phyloP scores from a whole-genome alignment of 495 filamentous ascomycete genomes.

The Oleoguttula mirabilis region DNA sequence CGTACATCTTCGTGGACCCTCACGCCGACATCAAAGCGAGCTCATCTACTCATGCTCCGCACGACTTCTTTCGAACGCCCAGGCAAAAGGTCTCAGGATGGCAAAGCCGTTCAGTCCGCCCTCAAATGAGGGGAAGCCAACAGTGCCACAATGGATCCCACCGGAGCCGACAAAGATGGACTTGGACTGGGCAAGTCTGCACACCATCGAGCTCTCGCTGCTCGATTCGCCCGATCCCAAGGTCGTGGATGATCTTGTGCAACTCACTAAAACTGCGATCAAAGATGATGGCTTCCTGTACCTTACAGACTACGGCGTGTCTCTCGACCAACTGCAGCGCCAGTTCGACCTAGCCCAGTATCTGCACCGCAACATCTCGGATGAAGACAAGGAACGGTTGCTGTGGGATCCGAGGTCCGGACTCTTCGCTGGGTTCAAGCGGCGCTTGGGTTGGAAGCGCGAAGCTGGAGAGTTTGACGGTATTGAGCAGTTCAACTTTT shows the following conservation, averaged over 20 bases:
- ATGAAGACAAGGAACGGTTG: constrained; percentile 35
- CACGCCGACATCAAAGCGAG: too few relatives aligned
- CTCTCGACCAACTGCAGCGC: constrained; percentile 37
- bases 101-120: constrained; percentile 33
- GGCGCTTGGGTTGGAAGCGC: constrained; percentile 31
- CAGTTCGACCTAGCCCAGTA: constrained; percentile 38
- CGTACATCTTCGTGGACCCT: too few relatives aligned
- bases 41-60: too few relatives aligned
- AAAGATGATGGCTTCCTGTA: constrained; percentile 38
- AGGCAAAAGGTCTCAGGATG: too few relatives aligned
- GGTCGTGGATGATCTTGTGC: constrained; percentile 32
- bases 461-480: constrained; percentile 30
- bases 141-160: constrained; percentile 34
- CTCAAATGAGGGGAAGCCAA: constrained; percentile 28
- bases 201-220: constrained; percentile 27
- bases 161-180: constrained; percentile 30
- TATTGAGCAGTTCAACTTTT: constrained; percentile 41
- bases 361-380: constrained; percentile 35
- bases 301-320: constrained; percentile 38
- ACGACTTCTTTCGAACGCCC: too few relatives aligned
- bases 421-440: constrained; percentile 33
- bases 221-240: constrained; percentile 23
- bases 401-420: constrained; percentile 33
- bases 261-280: constrained; percentile 33
- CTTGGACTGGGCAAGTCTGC: constrained; percentile 31